phyloP scores from a whole-genome alignment of 306 rosid genomes.

The Luffa aegyptiaca region DNA sequence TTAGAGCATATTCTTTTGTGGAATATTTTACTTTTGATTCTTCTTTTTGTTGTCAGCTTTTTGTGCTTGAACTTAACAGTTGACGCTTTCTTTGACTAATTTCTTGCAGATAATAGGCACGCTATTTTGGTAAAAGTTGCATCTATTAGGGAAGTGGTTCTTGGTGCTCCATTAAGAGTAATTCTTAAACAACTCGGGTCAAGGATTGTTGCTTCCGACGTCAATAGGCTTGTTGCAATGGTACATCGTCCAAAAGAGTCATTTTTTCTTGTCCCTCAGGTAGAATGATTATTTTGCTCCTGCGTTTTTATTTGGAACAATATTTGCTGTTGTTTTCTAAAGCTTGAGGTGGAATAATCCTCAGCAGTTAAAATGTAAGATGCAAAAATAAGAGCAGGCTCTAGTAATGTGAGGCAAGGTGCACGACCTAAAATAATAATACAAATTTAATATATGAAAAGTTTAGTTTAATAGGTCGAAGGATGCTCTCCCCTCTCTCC shows the following conservation, averaged over 20 bases:
- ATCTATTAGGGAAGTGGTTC: conserved; percentile 85
- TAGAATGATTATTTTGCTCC: conserved; percentile 15
- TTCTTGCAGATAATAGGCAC: conserved; percentile 57
- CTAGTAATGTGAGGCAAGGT: neutral
- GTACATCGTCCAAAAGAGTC: conserved; percentile 90
- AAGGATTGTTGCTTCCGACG: conserved; percentile 38
- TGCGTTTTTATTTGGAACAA: neutral
- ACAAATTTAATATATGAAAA: neutral
- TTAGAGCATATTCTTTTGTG: neutral
- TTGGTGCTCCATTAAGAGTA: conserved; percentile 86
- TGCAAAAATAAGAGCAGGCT: neutral
- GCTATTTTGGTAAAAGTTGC: conserved; percentile 73
- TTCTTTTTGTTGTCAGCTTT: conserved; percentile 9
- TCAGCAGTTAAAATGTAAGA: neutral
- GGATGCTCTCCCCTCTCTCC: too few relatives aligned
- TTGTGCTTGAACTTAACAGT: conserved; percentile 14
- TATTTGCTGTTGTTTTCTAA: neutral
- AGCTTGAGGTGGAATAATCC: neutral
- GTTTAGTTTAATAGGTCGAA: neutral
- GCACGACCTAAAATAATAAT: neutral
- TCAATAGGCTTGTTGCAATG: conserved; percentile 59
- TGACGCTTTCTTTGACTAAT: conserved; percentile 7
- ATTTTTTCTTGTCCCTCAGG: conserved; percentile 75
- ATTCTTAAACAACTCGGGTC: conserved; percentile 58
- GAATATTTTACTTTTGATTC: neutral